Conservation (phyloP, 768 basidiomycete genomes). For the Russula griseocarnosa region DNA sequence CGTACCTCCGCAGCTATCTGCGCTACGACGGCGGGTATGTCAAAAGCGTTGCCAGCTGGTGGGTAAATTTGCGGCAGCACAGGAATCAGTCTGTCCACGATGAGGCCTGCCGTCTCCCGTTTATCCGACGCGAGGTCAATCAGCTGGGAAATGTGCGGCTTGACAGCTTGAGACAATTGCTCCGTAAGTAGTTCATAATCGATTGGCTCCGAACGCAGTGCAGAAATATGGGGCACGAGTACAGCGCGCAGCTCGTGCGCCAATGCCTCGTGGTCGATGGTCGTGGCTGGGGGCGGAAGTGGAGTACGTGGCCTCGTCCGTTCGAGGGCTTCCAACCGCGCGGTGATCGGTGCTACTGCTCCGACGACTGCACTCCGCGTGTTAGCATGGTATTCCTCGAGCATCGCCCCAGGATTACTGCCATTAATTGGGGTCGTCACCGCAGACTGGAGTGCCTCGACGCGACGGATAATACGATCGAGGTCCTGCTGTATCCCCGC, state of each 20-base stretch:
- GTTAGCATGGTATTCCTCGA: constrained; percentile 57
- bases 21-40: constrained; percentile 53
- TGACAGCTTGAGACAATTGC: constrained; percentile 77
- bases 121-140: constrained; percentile 89
- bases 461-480: constrained; percentile 45
- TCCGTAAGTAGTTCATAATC: constrained; percentile 76
- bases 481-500: constrained; percentile 57
- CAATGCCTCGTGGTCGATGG: constrained; percentile 50
- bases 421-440: constrained; percentile 27
- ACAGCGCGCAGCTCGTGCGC: constrained; percentile 56
- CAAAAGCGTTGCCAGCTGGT: constrained; percentile 36
- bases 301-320: constrained; percentile 40
- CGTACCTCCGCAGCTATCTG: constrained; percentile 68
- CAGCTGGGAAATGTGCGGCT: constrained; percentile 83
- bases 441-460: constrained; percentile 34
- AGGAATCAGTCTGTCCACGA: constrained; percentile 68
- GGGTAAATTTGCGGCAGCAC: constrained; percentile 47
- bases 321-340: constrained; percentile 53
- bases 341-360: constrained; percentile 53
- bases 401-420: constrained; percentile 37
- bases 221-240: constrained; percentile 56
- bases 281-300: constrained; percentile 1
- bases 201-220: constrained; percentile 60
- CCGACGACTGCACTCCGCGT: constrained; percentile 58
- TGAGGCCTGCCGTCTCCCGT: constrained; percentile 78